Base-by-base conservation (phyloP, 805 yeast species). In the Candida lessepsii region DNA sequence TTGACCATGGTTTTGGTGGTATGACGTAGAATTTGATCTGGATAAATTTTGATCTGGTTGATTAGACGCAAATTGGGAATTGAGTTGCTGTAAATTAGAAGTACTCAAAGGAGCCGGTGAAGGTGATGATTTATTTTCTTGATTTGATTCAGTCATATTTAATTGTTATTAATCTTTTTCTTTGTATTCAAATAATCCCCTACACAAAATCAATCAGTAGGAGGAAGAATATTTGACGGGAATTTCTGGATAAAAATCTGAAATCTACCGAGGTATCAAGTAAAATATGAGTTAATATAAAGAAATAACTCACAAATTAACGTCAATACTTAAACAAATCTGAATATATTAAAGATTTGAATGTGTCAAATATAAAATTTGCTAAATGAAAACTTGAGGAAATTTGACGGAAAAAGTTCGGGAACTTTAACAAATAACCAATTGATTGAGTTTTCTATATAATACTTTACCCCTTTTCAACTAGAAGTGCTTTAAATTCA, bases 31-130 rank as follows among this genome's bases (percentile, higher is more conserved):
- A 13, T 16, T 28, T 7, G 30, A 26, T 26, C 15, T 26, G 13
- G 29, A 26, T 26, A 26, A 11, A 6, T 10, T 10, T 39, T 41
- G 20, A 37, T 36, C 21, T 23, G 28, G 7, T 19, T 19, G 4
- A 10, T 44, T 34, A 31, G 39, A 19, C 19, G 31, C 30, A 21
- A 11, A 21, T 16, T 25, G 47, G 20, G 51, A 44, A 29, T 50
- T 41, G 18, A 43, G 51, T 20, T 46, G 52, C 16, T 46, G 43
- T 34, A 40, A 44, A 20, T 47, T 46, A 8, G 42, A 33, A 11
- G 45, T 26, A 35, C 47, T 46, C 23, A 46, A 43, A 14, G 49
- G 49, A 24, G 44, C 33, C 8, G 44, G 37, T 4, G 44, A 13
- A 8, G 37, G 27, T 6, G 39, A 35, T n/a, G 29, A 29, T 9